Evolutionary conservation across 2,329 filamentous ascomycete species (phyloP).

Genomic region (Aspergillus brunneoviolaceus): DNA sequence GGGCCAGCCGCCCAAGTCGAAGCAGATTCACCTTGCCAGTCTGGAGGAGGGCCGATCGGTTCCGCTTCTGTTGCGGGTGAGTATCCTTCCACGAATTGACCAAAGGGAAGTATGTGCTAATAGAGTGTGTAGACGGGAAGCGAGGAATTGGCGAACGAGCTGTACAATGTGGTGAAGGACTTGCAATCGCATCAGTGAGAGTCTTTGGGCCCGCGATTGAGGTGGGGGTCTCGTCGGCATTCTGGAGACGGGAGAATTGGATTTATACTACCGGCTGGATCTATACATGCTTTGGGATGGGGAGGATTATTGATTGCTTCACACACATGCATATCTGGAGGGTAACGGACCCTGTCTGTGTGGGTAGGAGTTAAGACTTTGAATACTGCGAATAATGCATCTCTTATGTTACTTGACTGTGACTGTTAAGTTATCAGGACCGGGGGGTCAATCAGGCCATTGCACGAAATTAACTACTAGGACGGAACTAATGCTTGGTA

Average conservation of each 20-base stretch:
- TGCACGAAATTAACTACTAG: not conserved
- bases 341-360: not conserved
- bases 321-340: not conserved
- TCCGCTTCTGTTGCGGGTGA: conserved; percentile 58
- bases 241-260: not conserved
- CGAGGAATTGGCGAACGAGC: conserved; percentile 47
- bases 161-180: conserved; percentile 46
- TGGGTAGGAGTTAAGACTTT: not conserved
- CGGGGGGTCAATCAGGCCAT: not conserved
- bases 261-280: not conserved
- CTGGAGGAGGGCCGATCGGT: conserved; percentile 55
- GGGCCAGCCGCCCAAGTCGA: conserved; percentile 66
- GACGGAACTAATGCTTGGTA: not conserved
- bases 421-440: not conserved
- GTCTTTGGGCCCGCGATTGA: too few species aligned
- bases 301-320: not conserved
- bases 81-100: conserved; percentile 13
- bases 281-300: not conserved
- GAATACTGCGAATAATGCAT: not conserved
- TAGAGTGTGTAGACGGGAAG: conserved; percentile 36
- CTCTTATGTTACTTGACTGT: not conserved
- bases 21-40: conserved; percentile 65
- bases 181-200: conserved; percentile 29
- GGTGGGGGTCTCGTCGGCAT: too few species aligned
- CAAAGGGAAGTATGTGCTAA: conserved; percentile 2